Percentiles rank a stretch among this genome's conserved stretches.
Evolutionary conservation across 176 grass and related monocot species (phyloP).

Genomic region (Cymbopogon citratus): DNA sequence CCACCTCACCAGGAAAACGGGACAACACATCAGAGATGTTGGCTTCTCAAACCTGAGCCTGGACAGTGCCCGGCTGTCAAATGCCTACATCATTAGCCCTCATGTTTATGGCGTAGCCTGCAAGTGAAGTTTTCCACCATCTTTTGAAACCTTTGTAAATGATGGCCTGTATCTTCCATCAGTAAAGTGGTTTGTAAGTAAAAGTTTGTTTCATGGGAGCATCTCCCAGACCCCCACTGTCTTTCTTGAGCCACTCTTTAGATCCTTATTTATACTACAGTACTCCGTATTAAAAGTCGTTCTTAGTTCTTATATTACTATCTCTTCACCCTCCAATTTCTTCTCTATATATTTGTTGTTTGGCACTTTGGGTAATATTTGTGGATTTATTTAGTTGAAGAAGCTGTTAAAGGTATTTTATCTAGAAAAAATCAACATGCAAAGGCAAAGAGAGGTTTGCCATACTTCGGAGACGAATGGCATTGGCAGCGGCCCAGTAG

Average conservation of each 20-base stretch:
- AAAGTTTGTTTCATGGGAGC: background rate
- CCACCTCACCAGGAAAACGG: constrained; percentile 71
- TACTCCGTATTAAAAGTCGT: no score
- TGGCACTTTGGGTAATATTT: no score
- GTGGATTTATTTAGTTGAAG: no score
- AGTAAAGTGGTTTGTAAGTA: background rate
- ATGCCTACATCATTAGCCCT: constrained; percentile 53
- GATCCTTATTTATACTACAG: no score
- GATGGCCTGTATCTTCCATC: background rate
- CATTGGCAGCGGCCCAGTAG: background rate
- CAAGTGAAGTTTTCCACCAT: constrained; percentile 41
- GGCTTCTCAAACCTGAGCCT: constrained; percentile 62
- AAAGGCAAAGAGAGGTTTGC: no score
- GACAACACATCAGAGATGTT: constrained; percentile 41
- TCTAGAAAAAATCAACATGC: no score
- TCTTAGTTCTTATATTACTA: no score
- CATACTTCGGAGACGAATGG: background rate
- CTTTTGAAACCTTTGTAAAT: background rate
- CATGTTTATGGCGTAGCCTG: constrained; percentile 75
- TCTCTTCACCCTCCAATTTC: no score
- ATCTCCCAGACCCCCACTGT: background rate
- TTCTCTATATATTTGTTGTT: no score
- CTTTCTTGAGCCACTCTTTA: no score
- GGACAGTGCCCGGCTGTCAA: constrained; percentile 31
- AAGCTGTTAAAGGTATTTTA: no score